Conservation (phyloP, 2,329 filamentous ascomycete species). For the Verticillium nubilum region DNA sequence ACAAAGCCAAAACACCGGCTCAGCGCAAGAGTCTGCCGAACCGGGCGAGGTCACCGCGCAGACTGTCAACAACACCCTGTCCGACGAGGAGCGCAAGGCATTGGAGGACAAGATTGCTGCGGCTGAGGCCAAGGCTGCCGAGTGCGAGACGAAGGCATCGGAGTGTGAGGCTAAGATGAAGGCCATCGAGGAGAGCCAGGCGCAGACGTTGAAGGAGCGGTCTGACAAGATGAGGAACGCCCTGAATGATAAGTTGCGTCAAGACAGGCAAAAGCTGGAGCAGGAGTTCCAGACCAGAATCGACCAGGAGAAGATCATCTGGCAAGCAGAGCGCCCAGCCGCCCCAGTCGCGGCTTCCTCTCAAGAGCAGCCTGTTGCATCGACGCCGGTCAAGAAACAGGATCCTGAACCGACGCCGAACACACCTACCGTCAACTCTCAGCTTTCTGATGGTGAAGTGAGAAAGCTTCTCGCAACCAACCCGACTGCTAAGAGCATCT, state of each 20-base stretch:
- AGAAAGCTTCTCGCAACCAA: constrained; percentile 53
- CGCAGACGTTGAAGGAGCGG: constrained; percentile 56
- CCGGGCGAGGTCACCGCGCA: neutral
- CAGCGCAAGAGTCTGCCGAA: constrained; percentile 9
- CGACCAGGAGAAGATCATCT: constrained; percentile 59
- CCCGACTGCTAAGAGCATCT: constrained; percentile 50
- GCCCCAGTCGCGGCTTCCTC: constrained; percentile 12
- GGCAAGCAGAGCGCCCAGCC: constrained; percentile 47
- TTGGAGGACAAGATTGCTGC: constrained; percentile 48
- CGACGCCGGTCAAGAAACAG: constrained; percentile 34
- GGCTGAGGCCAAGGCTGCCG: constrained; percentile 32
- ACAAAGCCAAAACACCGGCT: constrained; percentile 10
- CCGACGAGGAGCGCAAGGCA: constrained; percentile 53
- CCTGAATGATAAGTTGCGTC: constrained; percentile 65
- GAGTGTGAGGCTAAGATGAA: constrained; percentile 60
- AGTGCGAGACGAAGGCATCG: constrained; percentile 54
- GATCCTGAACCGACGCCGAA: constrained; percentile 24
- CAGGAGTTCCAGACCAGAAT: constrained; percentile 51
- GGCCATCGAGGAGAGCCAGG: constrained; percentile 58
- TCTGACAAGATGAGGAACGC: constrained; percentile 65
- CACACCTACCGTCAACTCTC: constrained; percentile 29
- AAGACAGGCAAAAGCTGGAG: constrained; percentile 50
- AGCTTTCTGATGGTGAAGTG: constrained; percentile 49
- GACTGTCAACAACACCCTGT: constrained; percentile 25
- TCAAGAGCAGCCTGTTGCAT: constrained; percentile 17